These are phyloP conservation scores for Lasiodiplodia hormozganensis DNA, from an alignment of 2,329 filamentous ascomycete genomes.

Conservation along the genomic window DNA sequence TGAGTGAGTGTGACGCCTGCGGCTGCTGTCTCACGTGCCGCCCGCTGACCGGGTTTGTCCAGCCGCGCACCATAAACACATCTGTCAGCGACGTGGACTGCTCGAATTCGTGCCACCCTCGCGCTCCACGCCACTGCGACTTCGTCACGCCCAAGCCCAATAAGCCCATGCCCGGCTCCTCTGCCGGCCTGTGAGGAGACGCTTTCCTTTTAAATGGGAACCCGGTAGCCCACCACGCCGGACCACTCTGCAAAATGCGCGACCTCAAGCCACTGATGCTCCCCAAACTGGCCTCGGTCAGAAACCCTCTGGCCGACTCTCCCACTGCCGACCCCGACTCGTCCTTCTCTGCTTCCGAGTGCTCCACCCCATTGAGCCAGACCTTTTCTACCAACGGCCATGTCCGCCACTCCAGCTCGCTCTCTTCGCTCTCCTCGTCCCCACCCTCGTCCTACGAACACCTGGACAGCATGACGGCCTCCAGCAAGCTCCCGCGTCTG, in stretches of 20 bases:
- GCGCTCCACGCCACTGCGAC: conserved; percentile 40
- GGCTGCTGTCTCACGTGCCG: conserved; percentile 28
- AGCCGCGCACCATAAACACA: conserved; percentile 31
- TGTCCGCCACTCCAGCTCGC: conserved; percentile 76
- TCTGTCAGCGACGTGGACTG: conserved; percentile 42
- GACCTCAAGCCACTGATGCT: conserved; percentile 49
- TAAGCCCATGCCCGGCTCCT: conserved; percentile 31
- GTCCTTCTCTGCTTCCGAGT: conserved; percentile 60
- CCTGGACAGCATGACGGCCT: conserved; percentile 64
- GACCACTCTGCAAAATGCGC: conserved; percentile 44
- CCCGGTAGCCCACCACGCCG: conserved; percentile 35
- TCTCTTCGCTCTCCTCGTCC: conserved; percentile 68
- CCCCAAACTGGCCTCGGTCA: conserved; percentile 47
- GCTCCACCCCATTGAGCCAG: conserved; percentile 73
- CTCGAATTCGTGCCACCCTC: conserved; percentile 47
- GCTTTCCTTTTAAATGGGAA: conserved; percentile 44
- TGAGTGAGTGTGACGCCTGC: conserved; percentile 27
- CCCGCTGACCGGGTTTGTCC: conserved; percentile 18
- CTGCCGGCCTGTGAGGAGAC: neutral
- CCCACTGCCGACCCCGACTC: conserved; percentile 43
- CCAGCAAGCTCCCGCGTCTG: conserved; percentile 79
- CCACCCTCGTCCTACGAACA: conserved; percentile 58
- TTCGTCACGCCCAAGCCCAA: conserved; percentile 29
- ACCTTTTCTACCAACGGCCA: conserved; percentile 71
- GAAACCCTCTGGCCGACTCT: conserved; percentile 41